Evolutionary conservation across 306 rosid species (phyloP).

Genomic region (Trifolium subterraneum): DNA sequence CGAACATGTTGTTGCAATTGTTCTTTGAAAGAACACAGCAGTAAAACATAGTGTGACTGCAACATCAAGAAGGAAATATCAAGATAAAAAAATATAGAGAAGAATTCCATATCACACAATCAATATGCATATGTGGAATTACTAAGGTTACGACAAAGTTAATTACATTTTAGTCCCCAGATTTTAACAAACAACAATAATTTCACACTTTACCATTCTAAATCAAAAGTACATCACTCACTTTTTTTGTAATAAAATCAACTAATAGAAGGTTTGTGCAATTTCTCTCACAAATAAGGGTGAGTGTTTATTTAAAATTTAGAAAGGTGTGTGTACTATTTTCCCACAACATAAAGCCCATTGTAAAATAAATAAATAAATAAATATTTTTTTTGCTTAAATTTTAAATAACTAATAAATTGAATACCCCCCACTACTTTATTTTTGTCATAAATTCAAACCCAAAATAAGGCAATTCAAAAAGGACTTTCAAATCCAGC

Average conservation of each 20-base stretch:
- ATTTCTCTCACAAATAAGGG: neutral
- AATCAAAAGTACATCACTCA: neutral
- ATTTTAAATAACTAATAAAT: neutral
- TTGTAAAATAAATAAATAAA: neutral
- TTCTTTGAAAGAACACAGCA: constrained; percentile 94
- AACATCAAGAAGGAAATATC: constrained; percentile 37
- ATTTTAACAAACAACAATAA: neutral
- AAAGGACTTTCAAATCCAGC: neutral
- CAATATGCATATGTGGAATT: neutral
- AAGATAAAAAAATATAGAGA: neutral
- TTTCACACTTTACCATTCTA: neutral
- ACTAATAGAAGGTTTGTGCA: neutral
- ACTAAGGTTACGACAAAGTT: neutral
- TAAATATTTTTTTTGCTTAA: neutral
- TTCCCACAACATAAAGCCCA: neutral
- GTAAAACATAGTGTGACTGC: constrained; percentile 87
- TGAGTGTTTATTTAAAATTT: neutral
- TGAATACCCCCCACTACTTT: neutral
- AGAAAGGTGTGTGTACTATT: neutral
- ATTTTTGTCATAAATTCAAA: constrained; percentile 1
- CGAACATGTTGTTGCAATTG: constrained; percentile 94
- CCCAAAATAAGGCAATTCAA: neutral
- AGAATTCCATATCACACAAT: neutral
- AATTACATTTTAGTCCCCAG: neutral
- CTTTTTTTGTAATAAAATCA: neutral